Percentiles rank a stretch among this genome's conserved stretches.
Conservation (phyloP, 768 basidiomycete genomes). For the Rhizopogon roseolus region DNA sequence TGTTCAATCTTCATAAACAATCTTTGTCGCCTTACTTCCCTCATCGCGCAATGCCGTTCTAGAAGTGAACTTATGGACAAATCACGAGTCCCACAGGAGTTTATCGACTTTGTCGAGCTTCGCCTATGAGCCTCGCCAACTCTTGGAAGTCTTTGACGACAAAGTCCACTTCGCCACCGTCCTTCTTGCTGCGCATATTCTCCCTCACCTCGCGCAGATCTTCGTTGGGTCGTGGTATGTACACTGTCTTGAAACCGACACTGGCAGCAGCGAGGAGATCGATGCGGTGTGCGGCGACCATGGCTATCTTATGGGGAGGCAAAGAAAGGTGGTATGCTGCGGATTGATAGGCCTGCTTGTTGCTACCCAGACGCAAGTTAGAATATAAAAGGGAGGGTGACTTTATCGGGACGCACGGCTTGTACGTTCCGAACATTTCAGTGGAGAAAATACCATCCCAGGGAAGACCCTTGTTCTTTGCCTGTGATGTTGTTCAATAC, state of each 20-base stretch:
- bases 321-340: slow-evolving; percentile 42
- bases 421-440: slow-evolving; percentile 57
- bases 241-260: slow-evolving; percentile 55
- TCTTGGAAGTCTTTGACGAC: slow-evolving; percentile 49
- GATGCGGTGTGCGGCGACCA: slow-evolving; percentile 61
- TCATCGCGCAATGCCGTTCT: too few relatives aligned
- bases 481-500: slow-evolving; percentile 29
- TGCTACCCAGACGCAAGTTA: slow-evolving; percentile 18
- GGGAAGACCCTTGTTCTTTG: slow-evolving; percentile 55
- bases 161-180: slow-evolving; percentile 58
- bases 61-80: neutral
- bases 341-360: slow-evolving; percentile 43
- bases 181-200: slow-evolving; percentile 37
- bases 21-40: too few relatives aligned
- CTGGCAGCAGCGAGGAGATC: slow-evolving; percentile 52
- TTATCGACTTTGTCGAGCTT: slow-evolving; percentile 8
- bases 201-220: slow-evolving; percentile 25
- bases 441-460: slow-evolving; percentile 63
- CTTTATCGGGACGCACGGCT: slow-evolving; percentile 45
- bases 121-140: slow-evolving; percentile 29
- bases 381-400: neutral
- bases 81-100: neutral
- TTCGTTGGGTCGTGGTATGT: slow-evolving; percentile 48
- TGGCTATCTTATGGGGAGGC: slow-evolving; percentile 44
- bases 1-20: too few relatives aligned